Conservation (phyloP, 1,139 yeast genomes). For the Candida dubliniensis region DNA sequence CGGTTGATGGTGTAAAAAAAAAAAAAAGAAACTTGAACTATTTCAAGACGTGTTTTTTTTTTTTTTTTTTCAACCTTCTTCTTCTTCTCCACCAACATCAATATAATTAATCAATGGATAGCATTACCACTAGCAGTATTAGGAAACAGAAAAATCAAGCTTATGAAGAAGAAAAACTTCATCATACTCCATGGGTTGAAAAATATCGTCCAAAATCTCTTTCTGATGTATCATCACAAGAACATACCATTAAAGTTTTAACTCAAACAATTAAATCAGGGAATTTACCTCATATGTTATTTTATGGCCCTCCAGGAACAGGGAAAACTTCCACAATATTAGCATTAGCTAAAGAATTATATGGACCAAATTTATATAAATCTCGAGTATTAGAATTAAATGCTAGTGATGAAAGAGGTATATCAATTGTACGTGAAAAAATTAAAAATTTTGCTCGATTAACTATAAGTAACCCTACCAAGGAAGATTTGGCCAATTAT, state of each 20-base stretch:
- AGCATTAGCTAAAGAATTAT: constrained; percentile 82
- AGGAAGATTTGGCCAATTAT: constrained; percentile 64
- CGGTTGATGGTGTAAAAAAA: background rate
- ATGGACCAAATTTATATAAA: constrained; percentile 68
- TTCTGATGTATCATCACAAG: constrained; percentile 89
- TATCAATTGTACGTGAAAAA: constrained; percentile 88
- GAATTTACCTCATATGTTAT: constrained; percentile 91
- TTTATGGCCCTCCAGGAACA: constrained; percentile 97
- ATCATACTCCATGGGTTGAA: constrained; percentile 76
- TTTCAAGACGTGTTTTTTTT: constrained; percentile 1
- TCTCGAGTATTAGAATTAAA: constrained; percentile 85
- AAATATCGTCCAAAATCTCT: constrained; percentile 81
- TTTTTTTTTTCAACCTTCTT: background rate
- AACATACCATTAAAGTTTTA: constrained; percentile 83
- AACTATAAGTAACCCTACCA: constrained; percentile 77
- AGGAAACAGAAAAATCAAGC: constrained; percentile 10
- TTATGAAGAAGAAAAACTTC: constrained; percentile 44
- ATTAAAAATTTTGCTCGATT: constrained; percentile 89
- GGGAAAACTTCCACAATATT: constrained; percentile 93
- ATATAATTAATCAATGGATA: background rate
- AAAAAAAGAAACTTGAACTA: too few relatives aligned
- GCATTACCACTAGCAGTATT: constrained; percentile 14
- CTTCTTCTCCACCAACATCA: constrained; percentile 3
- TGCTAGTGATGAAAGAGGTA: constrained; percentile 97
- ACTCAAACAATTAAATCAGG: constrained; percentile 76